phyloP scores from a whole-genome alignment of 2,329 filamentous ascomycete genomes.

The Ploettnerulaceae sp. region DNA sequence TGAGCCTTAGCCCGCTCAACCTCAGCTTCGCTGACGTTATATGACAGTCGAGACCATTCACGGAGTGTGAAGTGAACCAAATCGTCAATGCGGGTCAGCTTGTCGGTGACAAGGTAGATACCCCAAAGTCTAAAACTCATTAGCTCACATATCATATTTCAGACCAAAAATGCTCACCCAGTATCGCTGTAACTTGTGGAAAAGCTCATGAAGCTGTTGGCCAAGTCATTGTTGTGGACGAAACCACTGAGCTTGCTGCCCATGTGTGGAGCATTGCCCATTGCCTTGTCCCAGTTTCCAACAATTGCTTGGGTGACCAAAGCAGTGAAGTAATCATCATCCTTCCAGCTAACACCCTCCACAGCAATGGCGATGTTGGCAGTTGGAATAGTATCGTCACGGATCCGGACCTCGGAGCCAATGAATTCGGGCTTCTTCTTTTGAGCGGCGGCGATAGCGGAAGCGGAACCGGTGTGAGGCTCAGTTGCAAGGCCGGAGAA shows the following conservation, averaged over 20 bases:
- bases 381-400: slow-evolving; percentile 92
- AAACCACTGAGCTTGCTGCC: slow-evolving; percentile 97
- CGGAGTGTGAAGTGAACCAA: slow-evolving; percentile 97
- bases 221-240: slow-evolving; percentile 89
- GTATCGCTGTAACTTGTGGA: slow-evolving; percentile 99
- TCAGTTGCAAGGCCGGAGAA: slow-evolving; percentile 75
- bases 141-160: slow-evolving; percentile 31
- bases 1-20: slow-evolving; percentile 98
- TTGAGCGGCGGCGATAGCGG: slow-evolving; percentile 59
- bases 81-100: slow-evolving; percentile 82
- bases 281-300: slow-evolving; percentile 98
- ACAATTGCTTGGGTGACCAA: slow-evolving; percentile 97
- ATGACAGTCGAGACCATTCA: slow-evolving; percentile 94
- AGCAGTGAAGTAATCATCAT: slow-evolving; percentile 97
- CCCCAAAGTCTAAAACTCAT: slow-evolving; percentile 79
- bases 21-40: slow-evolving; percentile 82
- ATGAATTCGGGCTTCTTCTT: slow-evolving; percentile 93
- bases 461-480: slow-evolving; percentile 68
- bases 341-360: slow-evolving; percentile 99
- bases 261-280: slow-evolving; percentile 95
- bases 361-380: slow-evolving; percentile 98
- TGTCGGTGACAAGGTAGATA: slow-evolving; percentile 95
- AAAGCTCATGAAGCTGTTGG: slow-evolving; percentile 99
- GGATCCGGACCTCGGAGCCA: slow-evolving; percentile 90
- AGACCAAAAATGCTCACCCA: slow-evolving; percentile 60